These are phyloP conservation scores for Aspergillus avenaceus DNA, from an alignment of 495 filamentous ascomycete species.

Conservation along the genomic window DNA sequence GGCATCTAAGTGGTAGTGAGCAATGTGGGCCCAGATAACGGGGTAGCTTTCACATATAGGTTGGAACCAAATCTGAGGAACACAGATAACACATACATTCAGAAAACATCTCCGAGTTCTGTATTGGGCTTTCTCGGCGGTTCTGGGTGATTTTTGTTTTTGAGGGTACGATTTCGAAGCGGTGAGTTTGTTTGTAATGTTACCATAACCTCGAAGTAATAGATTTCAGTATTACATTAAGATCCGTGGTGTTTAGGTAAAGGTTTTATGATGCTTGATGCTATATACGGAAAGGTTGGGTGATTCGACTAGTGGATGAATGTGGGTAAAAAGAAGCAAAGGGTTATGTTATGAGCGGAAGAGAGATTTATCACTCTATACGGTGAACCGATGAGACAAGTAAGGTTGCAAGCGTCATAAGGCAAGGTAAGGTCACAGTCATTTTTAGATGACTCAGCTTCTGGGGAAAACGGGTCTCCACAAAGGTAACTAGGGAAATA, in stretches of 20 bases:
- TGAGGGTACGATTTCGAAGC: not conserved
- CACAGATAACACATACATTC: constrained; percentile 68
- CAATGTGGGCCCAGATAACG: constrained; percentile 3
- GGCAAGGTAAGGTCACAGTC: constrained; percentile 34
- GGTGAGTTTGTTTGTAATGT: too few species aligned
- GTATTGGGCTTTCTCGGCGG: too few species aligned
- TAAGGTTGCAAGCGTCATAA: constrained; percentile 36
- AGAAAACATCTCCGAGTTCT: constrained; percentile 79
- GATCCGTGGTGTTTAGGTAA: too few species aligned
- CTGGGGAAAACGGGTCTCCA: not conserved
- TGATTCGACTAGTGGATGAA: too few species aligned
- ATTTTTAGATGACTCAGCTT: constrained; percentile 45
- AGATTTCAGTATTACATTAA: not conserved
- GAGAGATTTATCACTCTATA: too few species aligned
- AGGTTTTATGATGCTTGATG: too few species aligned
- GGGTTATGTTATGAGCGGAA: too few species aligned
- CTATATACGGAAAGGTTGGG: too few species aligned
- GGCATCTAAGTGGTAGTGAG: constrained; percentile 62
- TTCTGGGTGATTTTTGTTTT: not conserved
- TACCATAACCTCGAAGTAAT: too few species aligned
- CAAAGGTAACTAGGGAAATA: too few species aligned
- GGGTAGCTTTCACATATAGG: not conserved
- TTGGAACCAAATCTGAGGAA: not conserved
- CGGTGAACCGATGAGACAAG: not conserved
- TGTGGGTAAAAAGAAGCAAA: too few species aligned